A percentile compares a stretch with the other conserved stretches of the same genome.
Conservation (phyloP, 2,329 filamentous ascomycete genomes). For the Gliomastix tumulicola region DNA sequence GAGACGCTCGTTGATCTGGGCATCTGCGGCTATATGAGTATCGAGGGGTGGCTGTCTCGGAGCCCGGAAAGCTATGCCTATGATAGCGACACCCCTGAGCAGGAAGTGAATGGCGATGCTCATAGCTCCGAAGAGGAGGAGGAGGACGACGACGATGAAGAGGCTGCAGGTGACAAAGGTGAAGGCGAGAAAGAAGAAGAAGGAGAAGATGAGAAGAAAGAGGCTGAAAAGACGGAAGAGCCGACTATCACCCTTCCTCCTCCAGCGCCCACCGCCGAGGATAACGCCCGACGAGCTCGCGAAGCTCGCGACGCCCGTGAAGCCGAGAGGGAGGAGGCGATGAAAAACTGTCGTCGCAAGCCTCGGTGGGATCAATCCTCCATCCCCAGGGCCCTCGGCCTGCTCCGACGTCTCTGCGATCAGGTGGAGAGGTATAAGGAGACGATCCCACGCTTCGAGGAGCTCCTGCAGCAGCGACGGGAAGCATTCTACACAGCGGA, state of each 20-base stretch:
- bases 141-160: constrained; percentile 6
- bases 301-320: constrained; percentile 9
- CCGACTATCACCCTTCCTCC: neutral
- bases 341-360: constrained; percentile 44
- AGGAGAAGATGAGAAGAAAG: constrained; percentile 4
- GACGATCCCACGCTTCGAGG: constrained; percentile 65
- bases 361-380: constrained; percentile 45
- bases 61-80: constrained; percentile 56
- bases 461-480: constrained; percentile 59
- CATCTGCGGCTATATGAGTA: constrained; percentile 73
- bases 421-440: constrained; percentile 57
- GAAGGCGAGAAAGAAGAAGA: neutral
- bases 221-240: neutral
- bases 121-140: no score
- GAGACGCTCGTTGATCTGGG: constrained; percentile 77
- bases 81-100: constrained; percentile 26
- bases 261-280: neutral
- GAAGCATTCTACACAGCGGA: constrained; percentile 58
- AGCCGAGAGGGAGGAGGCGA: constrained; percentile 30
- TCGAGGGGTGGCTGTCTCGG: constrained; percentile 87
- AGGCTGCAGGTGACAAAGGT: neutral
- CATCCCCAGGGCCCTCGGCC: constrained; percentile 45
- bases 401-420: constrained; percentile 53
- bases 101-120: no score
- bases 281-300: neutral